Evolutionary conservation across 768 basidiomycete genomes (phyloP), one percentile per base, ranked within the genome.

Genomic region (Grammothele lineata): DNA sequence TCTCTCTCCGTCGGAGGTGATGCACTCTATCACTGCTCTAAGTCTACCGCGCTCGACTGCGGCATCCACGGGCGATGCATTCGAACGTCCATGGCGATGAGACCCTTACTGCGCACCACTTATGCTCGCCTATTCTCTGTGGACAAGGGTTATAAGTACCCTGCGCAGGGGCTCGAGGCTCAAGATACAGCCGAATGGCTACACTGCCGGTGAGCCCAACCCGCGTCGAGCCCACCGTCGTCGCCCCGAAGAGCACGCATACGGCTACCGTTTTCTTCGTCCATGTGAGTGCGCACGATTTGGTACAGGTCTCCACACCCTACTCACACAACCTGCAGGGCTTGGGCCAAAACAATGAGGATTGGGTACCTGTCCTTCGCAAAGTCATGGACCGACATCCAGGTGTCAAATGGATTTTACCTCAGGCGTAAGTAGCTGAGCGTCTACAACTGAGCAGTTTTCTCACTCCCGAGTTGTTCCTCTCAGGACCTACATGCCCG

Each of bases 331-430:
- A n/a, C n/a, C n/a, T 19, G 9, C 6, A 73, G 71, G 72, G 71
- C 4, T 55, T 73, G 2, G 71, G 71, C n/a, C 71, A 73, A 44
- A 63, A 57, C 5, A 65, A 62, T 21, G 43, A 64, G 24, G 63
- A 63, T 1, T 75, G 74, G 73, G 50, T 57, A 23, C 55, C 61
- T 17, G 62, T 65, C 32, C 46, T 64, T 8, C 62, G 66, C 39
- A 63, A 62, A 34, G 57, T 74, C 19, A 67, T 68, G 6, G 54
- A 58, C 10, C 58, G 55, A 21, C 60, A 73, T 11, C 72, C 72
- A 1, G 62, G 61, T 33, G 57, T 73, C n/a, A 62, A 67, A 46
- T 74, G 72, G 72, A 54, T 74, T 18, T 50, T 73, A 11, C 73
- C 71, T 5, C 70, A 74, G 53, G 71, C 73, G 73, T 73, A 53